These are phyloP conservation scores for Quercus suber DNA, from an alignment of 306 rosid species.

Conservation along the genomic window DNA sequence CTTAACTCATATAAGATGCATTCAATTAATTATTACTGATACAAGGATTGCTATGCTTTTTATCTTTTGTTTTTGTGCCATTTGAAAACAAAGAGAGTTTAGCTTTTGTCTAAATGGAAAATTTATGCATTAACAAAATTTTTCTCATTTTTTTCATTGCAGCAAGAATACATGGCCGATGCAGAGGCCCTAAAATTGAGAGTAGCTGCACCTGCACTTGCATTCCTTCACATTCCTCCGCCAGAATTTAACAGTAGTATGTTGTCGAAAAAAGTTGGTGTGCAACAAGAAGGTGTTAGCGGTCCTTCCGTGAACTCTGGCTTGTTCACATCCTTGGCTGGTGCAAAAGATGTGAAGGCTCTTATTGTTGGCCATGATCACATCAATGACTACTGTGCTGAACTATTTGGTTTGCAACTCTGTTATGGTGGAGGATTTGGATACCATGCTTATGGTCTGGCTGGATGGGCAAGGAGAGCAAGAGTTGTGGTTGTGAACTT, in stretches of 20 bases:
- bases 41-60: no score
- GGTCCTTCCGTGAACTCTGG: conserved; percentile 86
- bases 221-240: conserved; percentile 85
- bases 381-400: conserved; percentile 85
- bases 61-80: no score
- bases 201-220: conserved; percentile 74
- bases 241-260: conserved; percentile 56
- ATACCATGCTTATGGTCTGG: conserved; percentile 91
- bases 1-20: neutral
- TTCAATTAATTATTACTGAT: neutral
- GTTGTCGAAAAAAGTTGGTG: conserved; percentile 75
- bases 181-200: conserved; percentile 49
- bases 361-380: conserved; percentile 91
- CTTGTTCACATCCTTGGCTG: conserved; percentile 80
- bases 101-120: neutral
- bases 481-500: conserved; percentile 74
- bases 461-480: conserved; percentile 93
- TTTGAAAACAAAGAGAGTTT: no score
- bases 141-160: conserved; percentile 20
- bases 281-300: conserved; percentile 64
- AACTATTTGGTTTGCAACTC: conserved; percentile 56
- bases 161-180: conserved; percentile 57
- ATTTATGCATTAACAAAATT: neutral
- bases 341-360: conserved; percentile 87
- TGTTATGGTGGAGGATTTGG: conserved; percentile 94